Evolutionary conservation across 768 basidiomycete species (phyloP).

Genomic region (Mycena albidolilacea): DNA sequence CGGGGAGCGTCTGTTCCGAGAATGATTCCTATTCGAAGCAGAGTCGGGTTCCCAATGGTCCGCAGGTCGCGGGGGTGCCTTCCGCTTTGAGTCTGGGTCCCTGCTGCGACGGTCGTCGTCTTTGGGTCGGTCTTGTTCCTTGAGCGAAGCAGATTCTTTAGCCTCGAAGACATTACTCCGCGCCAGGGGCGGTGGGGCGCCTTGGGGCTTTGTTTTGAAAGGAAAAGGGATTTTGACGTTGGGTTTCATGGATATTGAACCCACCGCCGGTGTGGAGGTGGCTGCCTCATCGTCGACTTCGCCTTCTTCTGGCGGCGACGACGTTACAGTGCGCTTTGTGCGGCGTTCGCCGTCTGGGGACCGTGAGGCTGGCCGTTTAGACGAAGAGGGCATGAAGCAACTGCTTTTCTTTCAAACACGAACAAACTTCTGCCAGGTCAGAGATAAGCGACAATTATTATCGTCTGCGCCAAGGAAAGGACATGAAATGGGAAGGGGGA

Average conservation of each 20-base stretch:
- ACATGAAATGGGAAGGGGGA: not conserved
- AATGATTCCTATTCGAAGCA: constrained; percentile 40
- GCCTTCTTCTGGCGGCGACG: constrained; percentile 83
- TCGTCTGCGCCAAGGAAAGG: not conserved
- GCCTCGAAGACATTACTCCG: constrained; percentile 43
- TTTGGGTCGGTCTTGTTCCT: constrained; percentile 54
- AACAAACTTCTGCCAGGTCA: constrained; percentile 14
- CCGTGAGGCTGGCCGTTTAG: constrained; percentile 73
- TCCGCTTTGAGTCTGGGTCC: constrained; percentile 53
- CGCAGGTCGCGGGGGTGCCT: constrained; percentile 16
- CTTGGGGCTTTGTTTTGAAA: constrained; percentile 70
- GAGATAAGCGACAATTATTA: constrained; percentile 1
- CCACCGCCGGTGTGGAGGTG: constrained; percentile 49
- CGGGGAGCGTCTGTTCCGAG: constrained; percentile 42
- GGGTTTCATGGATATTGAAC: constrained; percentile 24
- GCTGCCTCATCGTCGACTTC: constrained; percentile 77
- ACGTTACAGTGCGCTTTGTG: constrained; percentile 69
- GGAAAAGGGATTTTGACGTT: constrained; percentile 78
- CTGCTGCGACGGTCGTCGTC: constrained; percentile 62
- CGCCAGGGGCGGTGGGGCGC: constrained; percentile 40
- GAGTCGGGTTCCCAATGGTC: constrained; percentile 59
- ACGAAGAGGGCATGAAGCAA: constrained; percentile 41
- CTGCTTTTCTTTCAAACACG: constrained; percentile 25
- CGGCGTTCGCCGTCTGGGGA: constrained; percentile 66
- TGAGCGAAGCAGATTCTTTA: constrained; percentile 40